A percentile compares a stretch with the other conserved stretches of the same genome.
Evolutionary conservation across 2,329 filamentous ascomycete species (phyloP).

Genomic region (Colletotrichum sp.): DNA sequence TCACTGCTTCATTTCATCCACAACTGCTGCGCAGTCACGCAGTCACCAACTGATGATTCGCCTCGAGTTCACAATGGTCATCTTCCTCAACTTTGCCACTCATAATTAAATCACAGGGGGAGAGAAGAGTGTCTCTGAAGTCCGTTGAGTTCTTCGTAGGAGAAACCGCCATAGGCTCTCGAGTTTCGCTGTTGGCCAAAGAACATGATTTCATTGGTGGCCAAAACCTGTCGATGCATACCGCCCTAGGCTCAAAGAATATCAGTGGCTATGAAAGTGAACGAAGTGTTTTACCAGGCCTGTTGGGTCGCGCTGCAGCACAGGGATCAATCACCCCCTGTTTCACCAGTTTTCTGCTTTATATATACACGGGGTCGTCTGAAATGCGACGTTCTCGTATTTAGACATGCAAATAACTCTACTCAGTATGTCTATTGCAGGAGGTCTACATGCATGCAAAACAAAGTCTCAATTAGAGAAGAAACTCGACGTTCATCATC

Average conservation of each 20-base stretch:
- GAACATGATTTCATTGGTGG: background rate
- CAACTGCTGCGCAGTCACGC: background rate
- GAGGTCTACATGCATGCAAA: background rate
- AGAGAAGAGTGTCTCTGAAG: background rate
- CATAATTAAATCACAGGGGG: background rate
- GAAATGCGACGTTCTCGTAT: background rate
- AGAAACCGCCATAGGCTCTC: background rate
- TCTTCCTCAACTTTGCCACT: background rate
- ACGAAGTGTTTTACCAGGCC: background rate
- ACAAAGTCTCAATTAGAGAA: background rate
- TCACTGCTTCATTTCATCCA: background rate
- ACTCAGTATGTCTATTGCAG: background rate
- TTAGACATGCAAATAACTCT: background rate
- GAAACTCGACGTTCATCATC: background rate
- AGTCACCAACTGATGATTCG: background rate
- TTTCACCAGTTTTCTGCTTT: background rate
- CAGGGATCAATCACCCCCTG: background rate
- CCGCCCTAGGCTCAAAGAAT: background rate
- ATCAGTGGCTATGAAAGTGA: background rate
- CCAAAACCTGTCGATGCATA: background rate
- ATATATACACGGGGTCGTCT: background rate
- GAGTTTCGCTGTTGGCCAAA: background rate
- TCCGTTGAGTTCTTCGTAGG: background rate
- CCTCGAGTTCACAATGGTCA: background rate
- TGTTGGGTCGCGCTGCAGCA: background rate